Conservation (phyloP, 805 yeast genomes). For the Starmerella apis region DNA sequence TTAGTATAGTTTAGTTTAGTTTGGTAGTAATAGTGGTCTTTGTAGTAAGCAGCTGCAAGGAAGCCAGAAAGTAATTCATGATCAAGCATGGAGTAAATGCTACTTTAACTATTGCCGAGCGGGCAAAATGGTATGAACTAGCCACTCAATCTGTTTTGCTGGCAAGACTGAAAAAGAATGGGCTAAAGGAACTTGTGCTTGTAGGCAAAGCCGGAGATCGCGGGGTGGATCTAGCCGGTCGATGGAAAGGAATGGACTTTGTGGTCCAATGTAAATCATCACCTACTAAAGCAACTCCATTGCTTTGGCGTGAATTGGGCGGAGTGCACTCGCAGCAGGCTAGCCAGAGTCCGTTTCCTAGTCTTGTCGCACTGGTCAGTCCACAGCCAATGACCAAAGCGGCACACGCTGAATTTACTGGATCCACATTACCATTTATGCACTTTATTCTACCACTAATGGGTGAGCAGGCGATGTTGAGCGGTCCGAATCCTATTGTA, state of each 20-base stretch:
- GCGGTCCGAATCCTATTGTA: not conserved
- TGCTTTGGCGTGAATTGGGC: constrained; percentile 17
- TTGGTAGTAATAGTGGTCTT: no score
- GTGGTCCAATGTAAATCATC: constrained; percentile 18
- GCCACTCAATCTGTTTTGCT: constrained; percentile 4
- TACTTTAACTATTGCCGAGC: not conserved
- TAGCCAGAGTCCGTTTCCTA: not conserved
- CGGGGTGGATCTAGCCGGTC: constrained; percentile 16
- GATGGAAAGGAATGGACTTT: constrained; percentile 9
- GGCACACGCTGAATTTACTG: constrained; percentile 13
- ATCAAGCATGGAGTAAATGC: constrained; percentile 1
- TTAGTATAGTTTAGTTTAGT: no score
- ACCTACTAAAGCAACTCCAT: constrained; percentile 5
- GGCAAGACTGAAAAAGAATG: not conserved
- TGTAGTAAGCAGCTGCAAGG: not conserved
- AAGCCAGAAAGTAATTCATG: not conserved
- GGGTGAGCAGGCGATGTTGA: not conserved
- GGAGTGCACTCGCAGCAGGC: constrained; percentile 11
- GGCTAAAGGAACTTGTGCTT: constrained; percentile 2
- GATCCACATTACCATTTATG: constrained; percentile 11
- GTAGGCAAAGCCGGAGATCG: constrained; percentile 19
- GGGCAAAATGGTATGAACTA: constrained; percentile 14
- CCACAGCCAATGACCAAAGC: constrained; percentile 18
- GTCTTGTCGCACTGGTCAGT: constrained; percentile 11
- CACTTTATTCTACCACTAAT: constrained; percentile 13